A percentile compares a stretch with the other conserved stretches of the same genome.
These are phyloP conservation scores for Xylariaceae sp. DNA, from an alignment of 2,329 filamentous ascomycete genomes.

Conservation along the genomic window DNA sequence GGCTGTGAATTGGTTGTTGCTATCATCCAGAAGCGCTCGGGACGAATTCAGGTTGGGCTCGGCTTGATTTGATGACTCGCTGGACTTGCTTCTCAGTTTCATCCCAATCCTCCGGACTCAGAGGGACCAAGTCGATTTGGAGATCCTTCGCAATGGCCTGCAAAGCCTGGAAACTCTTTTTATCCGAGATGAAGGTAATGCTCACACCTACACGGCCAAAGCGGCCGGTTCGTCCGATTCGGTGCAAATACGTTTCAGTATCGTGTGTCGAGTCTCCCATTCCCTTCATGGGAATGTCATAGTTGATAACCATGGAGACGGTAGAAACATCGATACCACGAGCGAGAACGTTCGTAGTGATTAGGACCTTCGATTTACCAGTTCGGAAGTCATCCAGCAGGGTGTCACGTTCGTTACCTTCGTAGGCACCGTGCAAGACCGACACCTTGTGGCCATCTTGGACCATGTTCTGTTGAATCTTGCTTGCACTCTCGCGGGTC, in stretches of 20 bases:
- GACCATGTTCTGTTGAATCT: conserved; percentile 82
- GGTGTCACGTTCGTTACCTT: conserved; percentile 75
- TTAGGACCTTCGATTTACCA: conserved; percentile 89
- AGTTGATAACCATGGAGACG: conserved; percentile 98
- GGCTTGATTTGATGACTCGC: conserved; percentile 69
- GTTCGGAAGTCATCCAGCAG: conserved; percentile 83
- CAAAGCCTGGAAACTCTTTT: conserved; percentile 73
- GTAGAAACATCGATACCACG: conserved; percentile 89
- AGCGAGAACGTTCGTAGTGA: conserved; percentile 94
- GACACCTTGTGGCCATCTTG: conserved; percentile 88
- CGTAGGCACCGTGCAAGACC: conserved; percentile 81
- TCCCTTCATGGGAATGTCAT: conserved; percentile 76
- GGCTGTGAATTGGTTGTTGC: not conserved
- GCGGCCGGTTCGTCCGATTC: conserved; percentile 92
- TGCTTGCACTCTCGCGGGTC: conserved; percentile 79
- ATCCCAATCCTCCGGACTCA: conserved; percentile 89
- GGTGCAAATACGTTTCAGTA: conserved; percentile 93
- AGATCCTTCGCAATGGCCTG: conserved; percentile 77
- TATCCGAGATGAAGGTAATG: conserved; percentile 89
- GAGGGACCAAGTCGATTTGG: conserved; percentile 71
- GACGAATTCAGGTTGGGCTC: conserved; percentile 53
- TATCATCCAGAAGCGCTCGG: conserved; percentile 31
- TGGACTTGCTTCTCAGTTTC: conserved; percentile 79
- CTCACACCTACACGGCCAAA: conserved; percentile 96
- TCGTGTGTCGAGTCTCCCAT: conserved; percentile 78